phyloP scores from a whole-genome alignment of 192 early-diverging fungal genomes.

The Helicostylum pulchrum region DNA sequence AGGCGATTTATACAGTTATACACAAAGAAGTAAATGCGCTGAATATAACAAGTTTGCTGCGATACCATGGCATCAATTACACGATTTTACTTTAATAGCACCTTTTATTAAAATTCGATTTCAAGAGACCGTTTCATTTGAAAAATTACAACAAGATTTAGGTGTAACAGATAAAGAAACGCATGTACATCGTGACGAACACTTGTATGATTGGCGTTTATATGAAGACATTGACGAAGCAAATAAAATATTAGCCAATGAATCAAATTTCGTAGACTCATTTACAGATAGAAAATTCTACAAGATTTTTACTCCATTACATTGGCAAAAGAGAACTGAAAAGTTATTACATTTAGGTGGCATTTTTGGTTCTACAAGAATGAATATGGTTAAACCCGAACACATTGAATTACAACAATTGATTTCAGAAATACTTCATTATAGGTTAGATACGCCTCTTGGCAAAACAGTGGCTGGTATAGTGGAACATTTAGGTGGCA shows the following conservation, averaged over 20 bases:
- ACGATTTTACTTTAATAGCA: conserved; percentile 17
- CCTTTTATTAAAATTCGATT: conserved; percentile 17
- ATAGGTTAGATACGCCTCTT: conserved; percentile 40
- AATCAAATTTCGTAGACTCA: conserved; percentile 19
- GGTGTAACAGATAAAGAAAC: conserved; percentile 33
- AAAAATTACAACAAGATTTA: conserved; percentile 7
- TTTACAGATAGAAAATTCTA: conserved; percentile 19
- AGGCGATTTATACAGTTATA: conserved; percentile 23
- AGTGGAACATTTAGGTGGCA: conserved; percentile 42
- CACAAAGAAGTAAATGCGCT: conserved; percentile 26
- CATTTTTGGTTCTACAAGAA: conserved; percentile 41
- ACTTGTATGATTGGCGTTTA: conserved; percentile 47
- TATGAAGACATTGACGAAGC: conserved; percentile 43
- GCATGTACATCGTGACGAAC: conserved; percentile 35
- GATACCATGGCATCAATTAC: conserved; percentile 25
- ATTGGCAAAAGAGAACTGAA: conserved; percentile 26
- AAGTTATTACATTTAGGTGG: conserved; percentile 49
- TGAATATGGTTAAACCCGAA: conserved; percentile 34
- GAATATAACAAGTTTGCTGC: conserved; percentile 25
- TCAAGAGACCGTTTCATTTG: conserved; percentile 11
- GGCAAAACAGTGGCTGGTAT: conserved; percentile 42
- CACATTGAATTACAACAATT: conserved; percentile 33
- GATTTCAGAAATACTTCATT: conserved; percentile 38
- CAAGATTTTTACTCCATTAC: conserved; percentile 20
- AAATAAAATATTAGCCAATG: conserved; percentile 3